Evolutionary conservation across 208 protist genomes (phyloP).

Genomic region (Trypanosoma lewisi): DNA sequence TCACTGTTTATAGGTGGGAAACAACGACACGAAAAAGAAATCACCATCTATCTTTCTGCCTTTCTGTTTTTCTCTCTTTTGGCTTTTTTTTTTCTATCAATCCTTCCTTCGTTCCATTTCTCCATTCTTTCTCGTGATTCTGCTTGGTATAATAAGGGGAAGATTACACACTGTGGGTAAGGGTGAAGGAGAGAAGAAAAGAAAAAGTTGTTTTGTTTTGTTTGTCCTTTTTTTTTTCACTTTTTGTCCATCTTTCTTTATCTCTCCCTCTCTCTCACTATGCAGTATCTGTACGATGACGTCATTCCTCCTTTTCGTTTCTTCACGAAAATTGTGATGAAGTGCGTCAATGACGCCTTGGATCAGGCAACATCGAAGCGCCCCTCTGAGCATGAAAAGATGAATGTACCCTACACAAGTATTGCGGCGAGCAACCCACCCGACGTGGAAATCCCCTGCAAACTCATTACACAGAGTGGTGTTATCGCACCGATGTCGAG

Average conservation of each 20-base stretch:
- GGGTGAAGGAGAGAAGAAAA: not conserved
- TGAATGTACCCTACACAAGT: not conserved
- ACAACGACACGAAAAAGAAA: too few species aligned
- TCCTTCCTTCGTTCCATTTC: too few species aligned
- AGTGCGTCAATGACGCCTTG: constrained; percentile 27
- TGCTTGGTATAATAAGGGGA: too few species aligned
- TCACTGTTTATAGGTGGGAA: too few species aligned
- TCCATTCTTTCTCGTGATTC: too few species aligned
- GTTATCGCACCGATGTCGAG: not conserved
- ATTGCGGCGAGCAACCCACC: not conserved
- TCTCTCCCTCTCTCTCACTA: not conserved
- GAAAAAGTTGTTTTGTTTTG: not conserved
- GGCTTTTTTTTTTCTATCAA: too few species aligned
- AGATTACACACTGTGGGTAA: too few species aligned
- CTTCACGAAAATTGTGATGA: constrained; percentile 32
- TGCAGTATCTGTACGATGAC: constrained; percentile 35
- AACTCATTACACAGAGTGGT: not conserved
- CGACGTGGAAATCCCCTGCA: constrained; percentile 1
- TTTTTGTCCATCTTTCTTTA: constrained; percentile 5
- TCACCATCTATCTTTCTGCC: not conserved
- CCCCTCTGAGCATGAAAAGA: not conserved
- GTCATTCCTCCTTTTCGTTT: constrained; percentile 27
- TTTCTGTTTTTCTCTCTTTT: not conserved
- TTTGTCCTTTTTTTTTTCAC: constrained; percentile 2
- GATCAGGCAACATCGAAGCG: constrained; percentile 12